Conservation (phyloP, 164 flowering plant species). For the Chimonanthus salicifolius region DNA sequence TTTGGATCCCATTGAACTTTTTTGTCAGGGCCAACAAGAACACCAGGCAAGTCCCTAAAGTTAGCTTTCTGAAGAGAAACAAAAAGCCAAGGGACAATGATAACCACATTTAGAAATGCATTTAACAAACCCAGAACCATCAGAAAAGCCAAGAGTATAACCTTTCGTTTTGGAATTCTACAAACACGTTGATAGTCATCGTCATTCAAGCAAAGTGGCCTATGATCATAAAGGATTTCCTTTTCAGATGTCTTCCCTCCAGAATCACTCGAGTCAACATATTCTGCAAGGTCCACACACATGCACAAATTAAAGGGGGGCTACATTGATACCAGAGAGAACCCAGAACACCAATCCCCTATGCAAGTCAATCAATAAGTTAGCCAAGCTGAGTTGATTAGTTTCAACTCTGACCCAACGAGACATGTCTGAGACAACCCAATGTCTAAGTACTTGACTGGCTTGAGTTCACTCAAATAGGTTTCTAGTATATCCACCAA, state of each 20-base stretch:
- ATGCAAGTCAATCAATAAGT: too few species aligned
- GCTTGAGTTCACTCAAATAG: too few species aligned
- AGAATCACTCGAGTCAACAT: slow-evolving; percentile 12
- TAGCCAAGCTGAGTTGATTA: too few species aligned
- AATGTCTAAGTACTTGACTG: too few species aligned
- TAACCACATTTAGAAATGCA: background rate
- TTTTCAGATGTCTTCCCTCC: background rate
- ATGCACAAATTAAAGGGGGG: too few species aligned
- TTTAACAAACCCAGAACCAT: background rate
- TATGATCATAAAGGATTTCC: slow-evolving; percentile 50
- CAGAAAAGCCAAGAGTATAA: slow-evolving; percentile 6
- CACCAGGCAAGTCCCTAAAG: slow-evolving; percentile 75
- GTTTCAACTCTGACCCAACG: too few species aligned
- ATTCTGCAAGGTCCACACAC: slow-evolving; percentile 20
- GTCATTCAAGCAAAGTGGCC: slow-evolving; percentile 43
- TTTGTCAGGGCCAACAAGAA: slow-evolving; percentile 42
- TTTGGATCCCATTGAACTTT: slow-evolving; percentile 53
- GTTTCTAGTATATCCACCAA: too few species aligned
- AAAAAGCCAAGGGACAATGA: background rate
- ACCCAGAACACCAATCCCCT: too few species aligned
- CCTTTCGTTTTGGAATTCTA: slow-evolving; percentile 69
- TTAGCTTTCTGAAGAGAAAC: slow-evolving; percentile 54
- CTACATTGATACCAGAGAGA: too few species aligned
- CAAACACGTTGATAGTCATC: slow-evolving; percentile 75
- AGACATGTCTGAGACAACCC: too few species aligned